Base-by-base conservation (phyloP, 2,329 filamentous ascomycete species). In the Bipolaris bicolor region DNA sequence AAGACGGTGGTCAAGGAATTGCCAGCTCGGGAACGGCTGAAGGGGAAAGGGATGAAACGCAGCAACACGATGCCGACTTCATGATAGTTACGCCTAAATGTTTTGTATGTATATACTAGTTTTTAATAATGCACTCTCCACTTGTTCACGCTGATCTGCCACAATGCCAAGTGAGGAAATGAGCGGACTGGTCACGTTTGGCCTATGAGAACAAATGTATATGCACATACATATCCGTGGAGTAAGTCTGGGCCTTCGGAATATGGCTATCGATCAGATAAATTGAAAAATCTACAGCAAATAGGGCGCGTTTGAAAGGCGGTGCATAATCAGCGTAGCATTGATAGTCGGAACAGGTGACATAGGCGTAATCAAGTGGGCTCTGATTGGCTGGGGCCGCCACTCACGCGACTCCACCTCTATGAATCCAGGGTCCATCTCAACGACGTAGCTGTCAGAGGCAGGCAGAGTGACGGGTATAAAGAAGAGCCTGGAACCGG, bases 291-390 rank as follows among this genome's bases (percentile, higher is more conserved):
- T 57, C 49, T 52, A 41, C 54, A 64, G 56, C 68, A 63, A 72
- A 70, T 73, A 40, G 44, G 26, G 61, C 31, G 9, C 40, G 41
- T 51, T 40, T 43, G 22, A 68, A 65, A 62, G 55, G 46, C 39
- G 47, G 57, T 68, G 61, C 65, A 63, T 66, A 61, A 65, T 44
- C 63, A 46, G 65, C 55, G 65, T 67, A 68, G 68, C 65, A 57
- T 62, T 34, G 52, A 37, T 52, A 62, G 63, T 55, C 58, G 66
- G 57, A 50, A 36, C 40, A 34, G 49, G 37, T 45, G 50, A 36
- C 51, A 55, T 55, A 52, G 48, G 63, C 52, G 70, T 73, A 72
- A 73, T 72, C 70, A 73, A 33, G 46, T n/a, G 41, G 22, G 49
- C 44, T 63, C 53, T 74, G 66, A 74, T 74, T 74, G 71, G 71